A percentile compares a stretch with the other conserved stretches of the same genome.
Conservation (phyloP, 2,329 filamentous ascomycete species). For the Xylaria sp. region DNA sequence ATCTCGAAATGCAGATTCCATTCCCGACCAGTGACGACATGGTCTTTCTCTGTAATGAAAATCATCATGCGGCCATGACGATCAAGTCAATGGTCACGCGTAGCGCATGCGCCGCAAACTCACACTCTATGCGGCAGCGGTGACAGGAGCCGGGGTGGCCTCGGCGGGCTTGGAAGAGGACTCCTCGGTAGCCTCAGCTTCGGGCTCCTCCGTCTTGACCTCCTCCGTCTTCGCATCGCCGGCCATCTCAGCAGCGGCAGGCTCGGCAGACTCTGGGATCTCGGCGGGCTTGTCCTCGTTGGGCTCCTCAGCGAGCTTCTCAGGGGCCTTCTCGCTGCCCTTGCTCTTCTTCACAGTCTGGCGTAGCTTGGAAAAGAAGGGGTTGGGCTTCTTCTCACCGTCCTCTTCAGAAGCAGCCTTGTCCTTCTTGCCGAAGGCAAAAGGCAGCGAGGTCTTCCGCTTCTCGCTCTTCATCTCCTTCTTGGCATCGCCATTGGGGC, state of each 20-base stretch:
- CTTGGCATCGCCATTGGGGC: conserved; percentile 50
- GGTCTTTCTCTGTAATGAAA: conserved; percentile 31
- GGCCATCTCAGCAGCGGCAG: conserved; percentile 18
- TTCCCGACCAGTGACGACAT: conserved; percentile 33
- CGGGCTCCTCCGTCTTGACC: conserved; percentile 15
- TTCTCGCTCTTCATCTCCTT: conserved; percentile 67
- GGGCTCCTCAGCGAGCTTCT: conserved; percentile 23
- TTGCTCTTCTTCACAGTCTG: conserved; percentile 35
- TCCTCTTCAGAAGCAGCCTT: conserved; percentile 58
- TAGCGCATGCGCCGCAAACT: conserved; percentile 15
- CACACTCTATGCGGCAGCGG: conserved; percentile 33
- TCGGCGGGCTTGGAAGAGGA: conserved; percentile 25
- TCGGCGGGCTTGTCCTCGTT: conserved; percentile 27
- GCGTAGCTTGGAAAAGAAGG: conserved; percentile 54
- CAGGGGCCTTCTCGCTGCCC: conserved; percentile 27
- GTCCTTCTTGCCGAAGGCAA: conserved; percentile 77
- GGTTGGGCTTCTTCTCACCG: conserved; percentile 53
- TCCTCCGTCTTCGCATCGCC: conserved; percentile 22
- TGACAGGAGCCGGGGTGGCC: conserved; percentile 29
- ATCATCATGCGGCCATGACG: conserved; percentile 24
- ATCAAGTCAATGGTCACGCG: conserved; percentile 14
- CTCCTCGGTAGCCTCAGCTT: conserved; percentile 21
- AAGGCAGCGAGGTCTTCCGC: conserved; percentile 72
- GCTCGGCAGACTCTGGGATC: conserved; percentile 23
- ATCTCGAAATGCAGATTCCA: conserved; percentile 37